phyloP scores from a whole-genome alignment of 768 basidiomycete species.

The Suillus occidentalis region DNA sequence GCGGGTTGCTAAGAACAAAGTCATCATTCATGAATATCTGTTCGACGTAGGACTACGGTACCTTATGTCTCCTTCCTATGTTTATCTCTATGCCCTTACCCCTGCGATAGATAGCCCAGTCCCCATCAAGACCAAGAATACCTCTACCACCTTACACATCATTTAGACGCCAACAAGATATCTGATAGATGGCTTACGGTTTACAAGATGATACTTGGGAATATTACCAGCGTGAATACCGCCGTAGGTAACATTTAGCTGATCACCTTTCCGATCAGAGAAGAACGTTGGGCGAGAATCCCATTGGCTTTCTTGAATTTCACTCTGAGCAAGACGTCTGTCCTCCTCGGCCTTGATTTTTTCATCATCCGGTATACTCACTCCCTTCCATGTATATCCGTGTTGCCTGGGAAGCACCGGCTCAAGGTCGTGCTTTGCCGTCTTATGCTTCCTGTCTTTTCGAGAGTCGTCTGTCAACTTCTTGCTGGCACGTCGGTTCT shows the following conservation, averaged over 20 bases:
- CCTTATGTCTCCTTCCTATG: slow-evolving; percentile 43
- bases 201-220: slow-evolving; percentile 62
- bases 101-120: slow-evolving; percentile 45
- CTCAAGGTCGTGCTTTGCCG: slow-evolving; percentile 30
- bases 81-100: slow-evolving; percentile 67
- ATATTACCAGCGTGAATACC: slow-evolving; percentile 59
- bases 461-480: slow-evolving; percentile 19
- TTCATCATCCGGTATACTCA: slow-evolving; percentile 29
- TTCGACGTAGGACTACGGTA: slow-evolving; percentile 21
- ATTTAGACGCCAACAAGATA: slow-evolving; percentile 45
- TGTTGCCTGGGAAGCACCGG: slow-evolving; percentile 26
- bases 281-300: slow-evolving; percentile 45
- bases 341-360: slow-evolving; percentile 36
- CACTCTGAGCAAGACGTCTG: slow-evolving; percentile 23
- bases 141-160: slow-evolving; percentile 44
- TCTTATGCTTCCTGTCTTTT: slow-evolving; percentile 32
- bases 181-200: slow-evolving; percentile 43
- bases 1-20: slow-evolving; percentile 39
- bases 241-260: slow-evolving; percentile 67
- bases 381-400: slow-evolving; percentile 15
- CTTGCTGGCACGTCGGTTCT: slow-evolving; percentile 19
- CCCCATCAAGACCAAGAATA: slow-evolving; percentile 60
- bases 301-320: slow-evolving; percentile 23
- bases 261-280: slow-evolving; percentile 68
- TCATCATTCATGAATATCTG: slow-evolving; percentile 10